Percentiles rank a stretch among this genome's conserved stretches.
Conservation (phyloP, 2,329 filamentous ascomycete genomes). For the Colletotrichum musicola region DNA sequence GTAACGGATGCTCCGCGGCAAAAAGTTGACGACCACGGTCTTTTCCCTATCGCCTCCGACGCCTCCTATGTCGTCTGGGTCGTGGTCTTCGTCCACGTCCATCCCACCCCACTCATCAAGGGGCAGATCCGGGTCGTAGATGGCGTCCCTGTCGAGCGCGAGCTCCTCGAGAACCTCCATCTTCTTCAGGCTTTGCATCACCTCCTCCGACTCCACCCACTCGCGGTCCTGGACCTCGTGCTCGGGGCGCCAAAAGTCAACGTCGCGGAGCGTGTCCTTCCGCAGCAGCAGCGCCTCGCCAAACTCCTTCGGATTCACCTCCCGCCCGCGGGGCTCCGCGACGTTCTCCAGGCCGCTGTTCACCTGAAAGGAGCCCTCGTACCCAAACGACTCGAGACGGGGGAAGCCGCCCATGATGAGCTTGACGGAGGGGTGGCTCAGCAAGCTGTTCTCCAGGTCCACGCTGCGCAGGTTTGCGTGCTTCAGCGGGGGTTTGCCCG, state of each 20-base stretch:
- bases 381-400: constrained; percentile 2
- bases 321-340: background rate
- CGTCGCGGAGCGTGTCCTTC: constrained; percentile 6
- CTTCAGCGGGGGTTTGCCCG: background rate
- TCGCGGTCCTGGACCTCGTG: background rate
- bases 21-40: background rate
- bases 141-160: constrained; percentile 1
- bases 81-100: background rate
- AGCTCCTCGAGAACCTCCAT: constrained; percentile 15
- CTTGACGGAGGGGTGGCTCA: background rate
- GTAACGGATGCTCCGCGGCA: constrained; percentile 11
- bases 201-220: too few species aligned
- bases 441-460: background rate
- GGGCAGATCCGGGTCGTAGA: background rate
- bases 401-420: constrained; percentile 11
- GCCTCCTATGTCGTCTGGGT: background rate
- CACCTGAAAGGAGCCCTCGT: background rate
- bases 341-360: background rate
- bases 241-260: constrained; percentile 1
- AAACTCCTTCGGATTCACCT: background rate
- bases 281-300: constrained; percentile 12
- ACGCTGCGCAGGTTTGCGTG: constrained; percentile 7
- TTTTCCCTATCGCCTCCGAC: background rate
- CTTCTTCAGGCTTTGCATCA: constrained; percentile 8
- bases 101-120: background rate